Conservation (phyloP, 345 rosid species). For the Brassica carinata region DNA sequence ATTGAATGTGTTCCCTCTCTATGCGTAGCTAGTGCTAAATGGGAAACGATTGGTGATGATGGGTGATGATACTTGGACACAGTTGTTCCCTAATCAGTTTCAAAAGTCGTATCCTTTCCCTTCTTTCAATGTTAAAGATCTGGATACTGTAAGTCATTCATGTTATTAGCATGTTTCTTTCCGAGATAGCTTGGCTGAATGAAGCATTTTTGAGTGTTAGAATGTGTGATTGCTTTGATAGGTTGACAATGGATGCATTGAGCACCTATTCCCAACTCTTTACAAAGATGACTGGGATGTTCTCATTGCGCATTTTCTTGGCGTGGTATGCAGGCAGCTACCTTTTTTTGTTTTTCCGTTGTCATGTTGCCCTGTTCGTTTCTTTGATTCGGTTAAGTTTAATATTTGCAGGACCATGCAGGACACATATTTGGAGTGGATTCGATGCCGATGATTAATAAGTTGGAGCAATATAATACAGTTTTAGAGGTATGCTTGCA, state of each 20-base stretch:
- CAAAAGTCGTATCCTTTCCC: slow-evolving; percentile 85
- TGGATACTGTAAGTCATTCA: slow-evolving; percentile 65
- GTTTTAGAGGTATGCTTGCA: slow-evolving; percentile 67
- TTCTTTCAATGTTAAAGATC: slow-evolving; percentile 92
- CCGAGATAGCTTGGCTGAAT: background rate
- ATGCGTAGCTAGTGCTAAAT: slow-evolving; percentile 62
- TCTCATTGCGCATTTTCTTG: slow-evolving; percentile 94
- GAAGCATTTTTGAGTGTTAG: background rate
- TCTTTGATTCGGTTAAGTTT: slow-evolving; percentile 25
- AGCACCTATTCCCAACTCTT: slow-evolving; percentile 71
- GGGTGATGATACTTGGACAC: slow-evolving; percentile 98
- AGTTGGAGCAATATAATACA: slow-evolving; percentile 82
- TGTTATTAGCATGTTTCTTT: background rate
- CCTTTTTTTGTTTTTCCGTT: slow-evolving; percentile 9
- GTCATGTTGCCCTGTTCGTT: slow-evolving; percentile 3
- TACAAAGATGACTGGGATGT: slow-evolving; percentile 90
- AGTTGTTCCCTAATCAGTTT: slow-evolving; percentile 87
- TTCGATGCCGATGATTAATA: slow-evolving; percentile 78
- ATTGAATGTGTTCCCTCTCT: background rate
- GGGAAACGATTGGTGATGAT: slow-evolving; percentile 90
- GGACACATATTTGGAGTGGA: slow-evolving; percentile 93
- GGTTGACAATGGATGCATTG: slow-evolving; percentile 95
- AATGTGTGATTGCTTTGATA: slow-evolving; percentile 34
- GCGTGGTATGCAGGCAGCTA: slow-evolving; percentile 62
- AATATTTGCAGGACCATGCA: slow-evolving; percentile 77